A percentile compares a stretch with the other conserved stretches of the same genome.
These are phyloP conservation scores for Lodderomyces oxycetoniae DNA, from an alignment of 1,139 yeast genomes.

Conservation along the genomic window DNA sequence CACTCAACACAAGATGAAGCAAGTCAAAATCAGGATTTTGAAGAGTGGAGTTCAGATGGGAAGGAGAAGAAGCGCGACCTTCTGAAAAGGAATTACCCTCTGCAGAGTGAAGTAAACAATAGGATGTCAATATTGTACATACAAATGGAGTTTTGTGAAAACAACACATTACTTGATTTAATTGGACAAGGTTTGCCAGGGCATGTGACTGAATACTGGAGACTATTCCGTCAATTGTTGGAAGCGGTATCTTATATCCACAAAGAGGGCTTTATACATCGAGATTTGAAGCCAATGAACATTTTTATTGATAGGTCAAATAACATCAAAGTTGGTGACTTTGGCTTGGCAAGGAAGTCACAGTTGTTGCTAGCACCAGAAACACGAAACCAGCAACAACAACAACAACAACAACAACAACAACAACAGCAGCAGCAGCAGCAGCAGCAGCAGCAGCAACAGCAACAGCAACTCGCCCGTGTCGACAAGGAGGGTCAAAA, in stretches of 20 bases:
- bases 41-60: constrained; percentile 3
- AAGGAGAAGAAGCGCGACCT: constrained; percentile 1
- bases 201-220: constrained; percentile 80
- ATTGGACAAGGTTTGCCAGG: constrained; percentile 75
- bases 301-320: constrained; percentile 88
- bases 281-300: constrained; percentile 94
- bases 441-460: constrained; percentile 6
- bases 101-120: not conserved
- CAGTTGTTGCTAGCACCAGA: constrained; percentile 24
- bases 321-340: constrained; percentile 92
- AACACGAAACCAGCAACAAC: not conserved
- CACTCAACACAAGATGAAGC: constrained; percentile 14
- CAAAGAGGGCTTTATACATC: constrained; percentile 87
- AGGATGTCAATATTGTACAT: constrained; percentile 57
- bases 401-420: not conserved
- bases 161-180: constrained; percentile 78
- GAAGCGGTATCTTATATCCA: constrained; percentile 93
- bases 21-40: not conserved
- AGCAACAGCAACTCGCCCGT: no score
- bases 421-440: not conserved
- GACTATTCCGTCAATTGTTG: constrained; percentile 77
- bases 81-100: not conserved
- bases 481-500: no score
- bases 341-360: constrained; percentile 87
- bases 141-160: constrained; percentile 98